Conservation (phyloP, 106 monocot genomes). For the Acanthochlamys bracteata region DNA sequence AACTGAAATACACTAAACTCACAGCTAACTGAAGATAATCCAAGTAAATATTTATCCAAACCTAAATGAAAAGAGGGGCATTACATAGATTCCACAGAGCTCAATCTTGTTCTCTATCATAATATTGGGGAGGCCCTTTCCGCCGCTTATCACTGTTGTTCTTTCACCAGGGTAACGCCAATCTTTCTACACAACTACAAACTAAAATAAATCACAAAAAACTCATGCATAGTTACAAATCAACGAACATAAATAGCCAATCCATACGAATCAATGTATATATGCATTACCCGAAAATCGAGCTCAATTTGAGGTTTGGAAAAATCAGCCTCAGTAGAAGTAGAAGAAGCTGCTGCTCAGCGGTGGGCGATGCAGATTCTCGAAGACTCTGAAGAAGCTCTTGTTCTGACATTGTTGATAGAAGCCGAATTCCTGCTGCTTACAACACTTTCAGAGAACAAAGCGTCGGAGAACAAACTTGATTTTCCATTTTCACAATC, state of each 20-base stretch:
- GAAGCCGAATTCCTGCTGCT: not conserved
- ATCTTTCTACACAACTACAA: conserved; percentile 37
- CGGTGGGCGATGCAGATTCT: not conserved
- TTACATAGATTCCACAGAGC: conserved; percentile 82
- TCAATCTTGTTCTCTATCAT: conserved; percentile 86
- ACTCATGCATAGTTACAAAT: too few relatives aligned
- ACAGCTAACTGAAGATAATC: not conserved
- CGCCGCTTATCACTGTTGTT: conserved; percentile 55
- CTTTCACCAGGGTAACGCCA: conserved; percentile 39
- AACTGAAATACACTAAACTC: too few relatives aligned
- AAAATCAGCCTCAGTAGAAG: not conserved
- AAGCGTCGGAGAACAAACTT: not conserved
- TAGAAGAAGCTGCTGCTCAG: not conserved
- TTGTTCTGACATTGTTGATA: not conserved
- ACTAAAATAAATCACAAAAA: not conserved
- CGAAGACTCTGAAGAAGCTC: not conserved
- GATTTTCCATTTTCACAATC: too few relatives aligned
- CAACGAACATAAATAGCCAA: not conserved
- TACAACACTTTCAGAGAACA: not conserved
- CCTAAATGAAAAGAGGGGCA: not conserved
- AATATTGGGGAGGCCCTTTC: conserved; percentile 75
- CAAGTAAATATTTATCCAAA: not conserved
- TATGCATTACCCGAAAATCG: not conserved
- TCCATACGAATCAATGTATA: not conserved
- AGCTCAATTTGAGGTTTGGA: conserved; percentile 7